Conservation (phyloP, 164 flowering plant genomes). For the Vitis cinerea region DNA sequence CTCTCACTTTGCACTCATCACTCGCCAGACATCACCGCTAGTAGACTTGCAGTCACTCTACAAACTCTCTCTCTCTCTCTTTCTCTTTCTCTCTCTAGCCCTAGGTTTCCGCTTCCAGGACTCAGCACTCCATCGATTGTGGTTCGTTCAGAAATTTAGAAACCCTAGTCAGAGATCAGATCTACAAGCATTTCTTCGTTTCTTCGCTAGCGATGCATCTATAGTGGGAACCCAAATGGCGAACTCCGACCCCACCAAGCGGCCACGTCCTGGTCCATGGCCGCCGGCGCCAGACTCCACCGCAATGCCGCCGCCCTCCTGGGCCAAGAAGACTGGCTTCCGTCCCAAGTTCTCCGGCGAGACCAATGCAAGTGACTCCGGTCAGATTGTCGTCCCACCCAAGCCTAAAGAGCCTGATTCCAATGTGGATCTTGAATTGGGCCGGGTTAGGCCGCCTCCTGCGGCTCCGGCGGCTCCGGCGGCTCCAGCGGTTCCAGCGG, state of each 20-base stretch:
- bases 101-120: background rate
- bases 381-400: slow-evolving; percentile 38
- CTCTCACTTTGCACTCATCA: background rate
- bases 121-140: background rate
- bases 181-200: slow-evolving; percentile 9
- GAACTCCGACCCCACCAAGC: slow-evolving; percentile 60
- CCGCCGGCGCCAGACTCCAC: slow-evolving; percentile 54
- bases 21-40: background rate
- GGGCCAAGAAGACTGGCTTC: slow-evolving; percentile 94
- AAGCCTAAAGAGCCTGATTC: slow-evolving; percentile 30
- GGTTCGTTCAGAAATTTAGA: background rate
- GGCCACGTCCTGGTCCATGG: slow-evolving; percentile 73
- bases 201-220: slow-evolving; percentile 6
- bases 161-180: slow-evolving; percentile 19
- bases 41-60: background rate
- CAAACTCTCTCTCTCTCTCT: background rate
- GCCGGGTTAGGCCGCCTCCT: slow-evolving; percentile 25
- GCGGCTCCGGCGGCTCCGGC: slow-evolving; percentile 14
- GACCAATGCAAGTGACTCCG: slow-evolving; percentile 69
- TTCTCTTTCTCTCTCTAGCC: background rate
- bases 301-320: slow-evolving; percentile 59
- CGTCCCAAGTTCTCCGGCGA: slow-evolving; percentile 88
- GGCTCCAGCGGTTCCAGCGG: slow-evolving; percentile 5
- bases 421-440: slow-evolving; percentile 71
- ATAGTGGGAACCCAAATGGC: slow-evolving; percentile 40